Evolutionary conservation across 768 basidiomycete genomes (phyloP).

Genomic region (Brasilioporus rufonigricans): DNA sequence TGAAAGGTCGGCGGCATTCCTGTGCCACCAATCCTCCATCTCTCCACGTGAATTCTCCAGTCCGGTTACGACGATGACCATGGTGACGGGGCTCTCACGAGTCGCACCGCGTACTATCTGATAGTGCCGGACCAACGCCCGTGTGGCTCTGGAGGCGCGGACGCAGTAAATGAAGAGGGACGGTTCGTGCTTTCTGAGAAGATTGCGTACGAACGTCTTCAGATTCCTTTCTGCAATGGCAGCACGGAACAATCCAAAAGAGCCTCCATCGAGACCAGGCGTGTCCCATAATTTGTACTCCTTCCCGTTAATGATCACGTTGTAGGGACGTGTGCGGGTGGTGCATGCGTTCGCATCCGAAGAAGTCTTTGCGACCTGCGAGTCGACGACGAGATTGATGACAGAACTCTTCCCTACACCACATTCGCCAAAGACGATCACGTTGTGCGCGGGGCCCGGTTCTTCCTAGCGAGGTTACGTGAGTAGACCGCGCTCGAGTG

Average conservation of each 20-base stretch:
- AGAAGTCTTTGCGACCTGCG: conserved; percentile 31
- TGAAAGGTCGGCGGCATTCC: conserved; percentile 22
- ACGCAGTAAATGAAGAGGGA: conserved; percentile 42
- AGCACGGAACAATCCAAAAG: conserved; percentile 23
- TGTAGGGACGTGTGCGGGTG: conserved; percentile 26
- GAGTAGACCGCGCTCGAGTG: background rate
- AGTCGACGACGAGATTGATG: conserved; percentile 38
- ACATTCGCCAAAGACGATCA: conserved; percentile 45
- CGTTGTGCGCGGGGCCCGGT: conserved; percentile 23
- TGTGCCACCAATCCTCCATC: conserved; percentile 38
- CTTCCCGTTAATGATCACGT: conserved; percentile 17
- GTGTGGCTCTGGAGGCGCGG: conserved; percentile 39
- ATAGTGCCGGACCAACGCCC: conserved; percentile 40
- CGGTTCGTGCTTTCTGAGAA: conserved; percentile 34
- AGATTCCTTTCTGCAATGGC: conserved; percentile 24
- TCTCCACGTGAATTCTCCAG: conserved; percentile 33
- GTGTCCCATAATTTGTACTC: conserved; percentile 34
- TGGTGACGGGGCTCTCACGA: conserved; percentile 31
- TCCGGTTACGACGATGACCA: conserved; percentile 39
- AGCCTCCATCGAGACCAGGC: conserved; percentile 35
- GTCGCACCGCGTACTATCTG: conserved; percentile 31
- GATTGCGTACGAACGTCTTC: conserved; percentile 32
- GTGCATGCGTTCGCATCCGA: conserved; percentile 37
- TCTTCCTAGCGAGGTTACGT: conserved; percentile 5
- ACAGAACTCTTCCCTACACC: conserved; percentile 44